Evolutionary conservation across 768 basidiomycete species (phyloP), one percentile per base, ranked within the genome.

Genomic region (Trametes cubensis): DNA sequence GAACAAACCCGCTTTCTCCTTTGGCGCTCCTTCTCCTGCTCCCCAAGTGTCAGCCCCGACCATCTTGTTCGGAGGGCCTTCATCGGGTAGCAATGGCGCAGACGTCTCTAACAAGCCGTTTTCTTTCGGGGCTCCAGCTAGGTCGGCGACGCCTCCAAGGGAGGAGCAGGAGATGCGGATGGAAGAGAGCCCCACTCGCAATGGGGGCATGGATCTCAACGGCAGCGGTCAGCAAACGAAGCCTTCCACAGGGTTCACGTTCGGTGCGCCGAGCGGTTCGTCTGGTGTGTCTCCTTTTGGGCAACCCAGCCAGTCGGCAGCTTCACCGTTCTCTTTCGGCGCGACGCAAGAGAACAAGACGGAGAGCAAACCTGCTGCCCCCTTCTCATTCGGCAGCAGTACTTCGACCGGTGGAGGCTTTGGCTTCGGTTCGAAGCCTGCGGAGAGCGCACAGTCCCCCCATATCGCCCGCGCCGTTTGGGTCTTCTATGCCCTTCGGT

Each of bases 151-250:
- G 0, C 88, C 89, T 11, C 90, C 90, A 2, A 84, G 79, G 59
- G 77, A 78, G 38, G 87, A 86, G 47, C 81, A 86, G 51, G 90
- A 90, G 61, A 83, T 88, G 65, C 83, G 75, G 58, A 92, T 92
- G 90, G 90, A 92, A 42, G 90, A 92, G 73, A 92, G 90, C 66
- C 90, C 90, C 1, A 85, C 83, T 3, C 80, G 89, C 61, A 87
- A 70, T 15, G 61, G 55, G 40, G 69, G 87, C 10, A 75, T 84
- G 68, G 81, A 82, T 50, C 64, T 75, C 23, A 83, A 80, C 62
- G 54, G 49, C 26, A 57, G 63, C 8, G 66, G 59, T 57, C 60
- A 53, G 48, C 47, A 40, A 13, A 25, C 46, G 60, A 66, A 65
- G 55, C 56, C 60, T 8, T 61, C 65, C 4, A 51, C 47, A 21